Evolutionary conservation across 352 stramenopile genomes (phyloP), one percentile per base, ranked within the genome.

Genomic region (Detonula confervacea): DNA sequence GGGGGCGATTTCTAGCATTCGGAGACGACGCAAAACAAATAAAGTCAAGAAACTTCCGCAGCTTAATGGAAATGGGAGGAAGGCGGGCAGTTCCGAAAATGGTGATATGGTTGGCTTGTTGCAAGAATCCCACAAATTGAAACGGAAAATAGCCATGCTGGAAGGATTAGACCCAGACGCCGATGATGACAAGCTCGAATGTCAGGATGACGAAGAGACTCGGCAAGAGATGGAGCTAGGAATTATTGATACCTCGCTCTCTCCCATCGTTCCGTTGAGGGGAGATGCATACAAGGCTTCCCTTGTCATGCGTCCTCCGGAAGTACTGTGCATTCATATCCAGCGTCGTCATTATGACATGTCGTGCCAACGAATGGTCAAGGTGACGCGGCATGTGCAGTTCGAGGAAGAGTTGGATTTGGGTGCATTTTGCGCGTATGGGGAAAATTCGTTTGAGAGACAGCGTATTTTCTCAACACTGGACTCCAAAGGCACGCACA

Each of bases 271-370:
- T 27, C 33, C 66, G 11, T 44, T 85, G 6, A 66, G 87, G 16
- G 65, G 66, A 12, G 59, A 83, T 63, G 85, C 87, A 4, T 73
- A 55, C 12, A 91, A 90, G 65, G 88, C 84, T 27, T 61, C 89
- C 12, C 68, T 90, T 11, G 54, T 94, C 18, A 91, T 90, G 37
- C 44, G 89, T 35, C 76, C 77, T 27, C 89, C 89, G n/a, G 77
- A 77, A 20, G 70, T 91, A 30, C 52, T 94, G 8, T 91, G 86
- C 63, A 77, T 91, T 60, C 89, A 94, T 49, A 76, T 92, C 22
- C 89, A 94, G 74, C 81, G 89, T n/a, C 76, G 82, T 14, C 91
- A 92, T 52, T 92, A 87, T 56, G 85, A 94, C 80, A 62, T 80
- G 35, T 65, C 49, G 30, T 81, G 42, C 30, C 52, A 80, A 65